Conservation (phyloP, 306 rosid genomes). For the Mimosa pudica region DNA sequence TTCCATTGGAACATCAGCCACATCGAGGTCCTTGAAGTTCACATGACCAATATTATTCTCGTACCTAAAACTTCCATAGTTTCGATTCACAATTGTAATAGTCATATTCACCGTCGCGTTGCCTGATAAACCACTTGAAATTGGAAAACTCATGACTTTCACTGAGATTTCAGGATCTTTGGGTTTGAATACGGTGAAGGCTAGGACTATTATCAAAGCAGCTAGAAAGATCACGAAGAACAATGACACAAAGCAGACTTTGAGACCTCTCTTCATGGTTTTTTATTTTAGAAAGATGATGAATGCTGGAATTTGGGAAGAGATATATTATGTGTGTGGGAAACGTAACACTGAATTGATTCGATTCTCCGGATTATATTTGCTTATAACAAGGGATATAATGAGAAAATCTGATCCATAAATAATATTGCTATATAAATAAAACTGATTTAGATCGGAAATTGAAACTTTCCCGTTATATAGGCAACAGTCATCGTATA, state of each 20-base stretch:
- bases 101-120: conserved; percentile 40
- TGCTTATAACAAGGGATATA: neutral
- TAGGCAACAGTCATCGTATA: conserved; percentile 32
- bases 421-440: conserved; percentile 4
- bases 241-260: conserved; percentile 32
- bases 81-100: conserved; percentile 45
- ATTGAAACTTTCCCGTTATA: neutral
- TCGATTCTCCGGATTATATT: neutral
- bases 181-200: conserved; percentile 48
- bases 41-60: conserved; percentile 29
- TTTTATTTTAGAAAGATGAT: neutral
- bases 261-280: conserved; percentile 37
- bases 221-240: conserved; percentile 34
- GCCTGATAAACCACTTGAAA: neutral
- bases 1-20: conserved; percentile 37
- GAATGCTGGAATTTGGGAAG: neutral
- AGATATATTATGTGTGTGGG: neutral
- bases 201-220: conserved; percentile 28
- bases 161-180: conserved; percentile 41
- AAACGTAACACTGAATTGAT: neutral
- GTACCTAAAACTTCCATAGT: conserved; percentile 41
- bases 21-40: conserved; percentile 9
- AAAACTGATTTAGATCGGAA: conserved; percentile 3
- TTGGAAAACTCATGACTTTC: conserved; percentile 31
- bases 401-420: neutral